Evolutionary conservation across 352 stramenopile species (phyloP), one percentile per base, ranked within the genome.

Genomic region (Globisporangium uncinulatum): DNA sequence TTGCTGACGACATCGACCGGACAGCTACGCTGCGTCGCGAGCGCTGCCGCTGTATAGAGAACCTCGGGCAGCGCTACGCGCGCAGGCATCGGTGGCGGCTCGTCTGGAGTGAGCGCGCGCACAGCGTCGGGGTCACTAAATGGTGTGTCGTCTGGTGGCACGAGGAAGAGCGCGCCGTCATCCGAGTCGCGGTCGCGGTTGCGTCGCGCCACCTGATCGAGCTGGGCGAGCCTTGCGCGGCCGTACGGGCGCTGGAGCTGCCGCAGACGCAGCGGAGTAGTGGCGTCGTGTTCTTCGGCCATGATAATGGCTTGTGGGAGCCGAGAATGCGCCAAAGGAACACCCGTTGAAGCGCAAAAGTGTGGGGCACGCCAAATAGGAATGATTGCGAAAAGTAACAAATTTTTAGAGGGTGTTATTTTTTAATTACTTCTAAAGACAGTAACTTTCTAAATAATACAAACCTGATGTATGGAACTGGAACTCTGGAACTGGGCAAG

Each of bases 61-160:
- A 81, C 74, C 34, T 42, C 76, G 72, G 8, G 58, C 51, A 44
- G 15, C n/a, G 36, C 64, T 84, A 17, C 69, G 42, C 19, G 51
- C 56, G 14, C 87, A 58, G 86, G 29, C 70, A 78, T 49, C 64
- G 67, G 1, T 50, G 56, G 37, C 56, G 56, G 20, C 53, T 71
- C 24, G 70, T 65, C 29, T 70, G 70, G 24, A 67, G 79, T 57
- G 72, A 92, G 46, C 60, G 75, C 42, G 32, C 42, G 69, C 15
- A 67, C 89, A 5, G 53, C 57, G 17, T 32, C 74, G 61, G 69
- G 2, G 37, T 37, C 50, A 1, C 4, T n/a, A 39, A 29, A 67
- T 65, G 32, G 54, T 81, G 15, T 69, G 71, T 31, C 64, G 86
- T 44, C 58, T 80, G 42, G 68, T 69, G 31, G 85, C 79, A 45